Evolutionary conservation across 768 basidiomycete species (phyloP).

Genomic region (Asterophora lycoperdoides): DNA sequence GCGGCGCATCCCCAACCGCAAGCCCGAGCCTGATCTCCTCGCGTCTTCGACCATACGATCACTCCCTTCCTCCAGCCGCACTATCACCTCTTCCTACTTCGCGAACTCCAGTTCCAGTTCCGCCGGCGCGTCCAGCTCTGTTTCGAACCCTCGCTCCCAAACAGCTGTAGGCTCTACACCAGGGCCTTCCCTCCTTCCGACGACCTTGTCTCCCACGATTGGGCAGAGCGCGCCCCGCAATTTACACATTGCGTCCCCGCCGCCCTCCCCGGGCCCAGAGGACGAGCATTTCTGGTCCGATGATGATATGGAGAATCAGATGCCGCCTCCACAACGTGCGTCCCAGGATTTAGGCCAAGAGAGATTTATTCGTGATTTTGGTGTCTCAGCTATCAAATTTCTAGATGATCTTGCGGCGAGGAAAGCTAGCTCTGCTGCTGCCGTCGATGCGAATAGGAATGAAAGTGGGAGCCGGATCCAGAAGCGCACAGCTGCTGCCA

Average conservation of each 20-base stretch:
- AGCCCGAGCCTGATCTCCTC: background rate
- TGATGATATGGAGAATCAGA: constrained; percentile 2
- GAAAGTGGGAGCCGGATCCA: background rate
- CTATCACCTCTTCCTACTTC: constrained; percentile 18
- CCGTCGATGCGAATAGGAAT: background rate
- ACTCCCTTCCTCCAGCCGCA: background rate
- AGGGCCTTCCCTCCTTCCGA: constrained; percentile 13
- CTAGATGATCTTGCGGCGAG: background rate
- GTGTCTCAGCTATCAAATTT: constrained; percentile 5
- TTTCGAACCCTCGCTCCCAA: constrained; percentile 2
- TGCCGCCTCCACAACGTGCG: constrained; percentile 5
- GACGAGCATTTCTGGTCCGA: constrained; percentile 17
- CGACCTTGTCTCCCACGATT: constrained; percentile 15
- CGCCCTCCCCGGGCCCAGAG: constrained; percentile 11
- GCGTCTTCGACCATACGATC: background rate
- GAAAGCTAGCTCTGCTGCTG: background rate
- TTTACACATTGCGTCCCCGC: constrained; percentile 5
- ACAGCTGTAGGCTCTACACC: constrained; percentile 4
- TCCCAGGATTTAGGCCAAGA: background rate
- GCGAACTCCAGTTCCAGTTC: background rate
- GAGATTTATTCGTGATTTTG: constrained; percentile 5
- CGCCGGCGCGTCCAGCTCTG: background rate
- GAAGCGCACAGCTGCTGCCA: background rate
- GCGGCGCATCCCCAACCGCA: constrained; percentile 29
- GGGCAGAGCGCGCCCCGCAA: constrained; percentile 6